A percentile compares a stretch with the other conserved stretches of the same genome.
These are phyloP conservation scores for Fusarium penzigii DNA, from an alignment of 2,329 filamentous ascomycete species.

Conservation along the genomic window DNA sequence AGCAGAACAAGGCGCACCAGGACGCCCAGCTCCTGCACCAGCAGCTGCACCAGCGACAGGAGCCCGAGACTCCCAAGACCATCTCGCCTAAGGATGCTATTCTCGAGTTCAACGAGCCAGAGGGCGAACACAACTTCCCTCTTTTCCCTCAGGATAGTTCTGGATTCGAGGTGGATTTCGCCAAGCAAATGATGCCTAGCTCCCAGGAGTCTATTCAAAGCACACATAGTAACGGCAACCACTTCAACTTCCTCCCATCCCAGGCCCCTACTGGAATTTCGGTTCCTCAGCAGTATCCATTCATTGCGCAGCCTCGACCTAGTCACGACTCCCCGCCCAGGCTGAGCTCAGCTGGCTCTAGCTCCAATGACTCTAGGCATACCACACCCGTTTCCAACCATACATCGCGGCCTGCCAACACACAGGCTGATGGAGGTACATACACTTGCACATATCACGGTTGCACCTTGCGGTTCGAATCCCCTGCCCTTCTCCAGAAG, in stretches of 20 bases:
- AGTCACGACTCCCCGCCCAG: conserved; percentile 38
- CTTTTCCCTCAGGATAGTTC: conserved; percentile 68
- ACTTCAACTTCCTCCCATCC: conserved; percentile 35
- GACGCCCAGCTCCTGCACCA: conserved; percentile 51
- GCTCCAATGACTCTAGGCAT: conserved; percentile 34
- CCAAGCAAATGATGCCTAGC: conserved; percentile 33
- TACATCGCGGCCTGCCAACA: conserved; percentile 55
- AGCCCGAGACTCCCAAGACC: conserved; percentile 67
- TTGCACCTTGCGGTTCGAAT: conserved; percentile 85
- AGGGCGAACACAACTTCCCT: conserved; percentile 69
- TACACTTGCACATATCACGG: conserved; percentile 97
- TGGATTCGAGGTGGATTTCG: conserved; percentile 44
- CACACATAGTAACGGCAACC: conserved; percentile 15
- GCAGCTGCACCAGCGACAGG: conserved; percentile 40
- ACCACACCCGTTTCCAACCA: conserved; percentile 27
- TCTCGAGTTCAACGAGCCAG: conserved; percentile 77
- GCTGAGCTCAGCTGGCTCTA: conserved; percentile 46
- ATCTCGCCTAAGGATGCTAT: conserved; percentile 94
- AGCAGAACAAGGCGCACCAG: conserved; percentile 61
- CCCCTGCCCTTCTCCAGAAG: conserved; percentile 82
- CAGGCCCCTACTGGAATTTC: conserved; percentile 41
- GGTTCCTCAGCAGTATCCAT: conserved; percentile 54
- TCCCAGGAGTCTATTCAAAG: conserved; percentile 21
- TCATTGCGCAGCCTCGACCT: conserved; percentile 41
- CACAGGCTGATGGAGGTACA: conserved; percentile 77